A percentile compares a stretch with the other conserved stretches of the same genome.
Evolutionary conservation across 495 filamentous ascomycete genomes (phyloP).

Genomic region (Darksidea phi): DNA sequence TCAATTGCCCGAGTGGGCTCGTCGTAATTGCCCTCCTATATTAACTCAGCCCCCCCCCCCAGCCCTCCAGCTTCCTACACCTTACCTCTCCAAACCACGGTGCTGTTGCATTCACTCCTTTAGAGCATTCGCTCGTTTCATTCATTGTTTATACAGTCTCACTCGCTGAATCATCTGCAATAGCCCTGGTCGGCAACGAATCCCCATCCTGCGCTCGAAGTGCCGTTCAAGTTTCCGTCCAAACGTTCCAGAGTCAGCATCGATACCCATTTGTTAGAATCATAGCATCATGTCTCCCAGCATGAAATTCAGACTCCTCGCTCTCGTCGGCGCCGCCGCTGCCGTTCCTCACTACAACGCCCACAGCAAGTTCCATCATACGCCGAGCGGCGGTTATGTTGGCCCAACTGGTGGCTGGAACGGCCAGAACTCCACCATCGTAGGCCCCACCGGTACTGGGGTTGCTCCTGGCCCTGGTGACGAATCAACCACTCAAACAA

Average conservation of each 20-base stretch:
- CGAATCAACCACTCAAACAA: slow-evolving; percentile 21
- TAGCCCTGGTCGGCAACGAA: slow-evolving; percentile 43
- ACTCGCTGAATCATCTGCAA: slow-evolving; percentile 24
- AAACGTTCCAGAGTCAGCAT: slow-evolving; percentile 4
- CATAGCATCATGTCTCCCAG: slow-evolving; percentile 28
- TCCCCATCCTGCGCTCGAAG: slow-evolving; percentile 33
- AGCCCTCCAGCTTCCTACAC: slow-evolving; percentile 8
- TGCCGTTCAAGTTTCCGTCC: slow-evolving; percentile 24
- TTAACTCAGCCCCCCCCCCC: slow-evolving; percentile 19
- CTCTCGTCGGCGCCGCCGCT: slow-evolving; percentile 31
- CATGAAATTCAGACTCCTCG: slow-evolving; percentile 34
- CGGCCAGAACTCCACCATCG: slow-evolving; percentile 16
- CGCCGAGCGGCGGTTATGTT: slow-evolving; percentile 7
- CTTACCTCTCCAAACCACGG: slow-evolving; percentile 16
- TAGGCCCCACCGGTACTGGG: slow-evolving; percentile 24
- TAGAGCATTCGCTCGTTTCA: slow-evolving; percentile 45
- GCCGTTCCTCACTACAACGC: slow-evolving; percentile 28
- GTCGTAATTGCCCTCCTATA: slow-evolving; percentile 18
- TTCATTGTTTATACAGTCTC: slow-evolving; percentile 36
- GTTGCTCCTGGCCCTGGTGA: slow-evolving; percentile 1
- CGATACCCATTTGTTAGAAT: background rate
- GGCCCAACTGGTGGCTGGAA: slow-evolving; percentile 22
- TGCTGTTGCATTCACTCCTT: slow-evolving; percentile 37
- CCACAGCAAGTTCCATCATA: slow-evolving; percentile 24
- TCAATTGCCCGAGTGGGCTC: background rate